phyloP scores from a whole-genome alignment of 768 basidiomycete genomes.

The Coprinopsis strossmayeri region DNA sequence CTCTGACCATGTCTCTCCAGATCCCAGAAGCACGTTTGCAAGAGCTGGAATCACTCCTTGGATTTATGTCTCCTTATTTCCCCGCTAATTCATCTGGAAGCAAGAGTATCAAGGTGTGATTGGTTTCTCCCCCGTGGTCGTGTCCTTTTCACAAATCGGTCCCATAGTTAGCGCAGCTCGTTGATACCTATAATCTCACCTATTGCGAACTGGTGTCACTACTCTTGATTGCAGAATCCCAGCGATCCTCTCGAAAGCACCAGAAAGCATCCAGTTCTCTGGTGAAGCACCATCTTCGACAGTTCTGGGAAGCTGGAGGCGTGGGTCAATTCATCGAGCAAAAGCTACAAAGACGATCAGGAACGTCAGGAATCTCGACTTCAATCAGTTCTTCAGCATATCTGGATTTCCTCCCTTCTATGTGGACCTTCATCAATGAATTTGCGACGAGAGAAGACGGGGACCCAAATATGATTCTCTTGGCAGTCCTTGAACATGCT shows the following conservation, averaged over 20 bases:
- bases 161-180: slow-evolving; percentile 52
- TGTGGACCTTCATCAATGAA: slow-evolving; percentile 68
- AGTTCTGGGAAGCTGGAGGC: slow-evolving; percentile 31
- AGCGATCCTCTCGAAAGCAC: slow-evolving; percentile 16
- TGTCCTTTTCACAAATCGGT: slow-evolving; percentile 1
- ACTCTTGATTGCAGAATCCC: slow-evolving; percentile 34
- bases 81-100: slow-evolving; percentile 52
- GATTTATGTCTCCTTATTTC: slow-evolving; percentile 79
- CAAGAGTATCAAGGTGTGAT: slow-evolving; percentile 54
- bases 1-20: too few relatives aligned
- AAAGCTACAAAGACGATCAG: slow-evolving; percentile 47
- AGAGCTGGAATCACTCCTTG: slow-evolving; percentile 54
- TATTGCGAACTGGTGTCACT: slow-evolving; percentile 76
- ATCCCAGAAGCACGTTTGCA: slow-evolving; percentile 24
- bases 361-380: slow-evolving; percentile 39
- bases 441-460: slow-evolving; percentile 11
- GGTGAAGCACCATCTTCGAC: slow-evolving; percentile 5
- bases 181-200: slow-evolving; percentile 67
- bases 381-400: slow-evolving; percentile 56
- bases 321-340: slow-evolving; percentile 57
- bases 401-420: slow-evolving; percentile 61
- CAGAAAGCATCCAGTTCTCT: slow-evolving; percentile 14
- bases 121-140: neutral
- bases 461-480: slow-evolving; percentile 30
- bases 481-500: slow-evolving; percentile 62